Base-by-base conservation (phyloP, 371 early-diverging fungal species). In the Mortierella sp. region DNA sequence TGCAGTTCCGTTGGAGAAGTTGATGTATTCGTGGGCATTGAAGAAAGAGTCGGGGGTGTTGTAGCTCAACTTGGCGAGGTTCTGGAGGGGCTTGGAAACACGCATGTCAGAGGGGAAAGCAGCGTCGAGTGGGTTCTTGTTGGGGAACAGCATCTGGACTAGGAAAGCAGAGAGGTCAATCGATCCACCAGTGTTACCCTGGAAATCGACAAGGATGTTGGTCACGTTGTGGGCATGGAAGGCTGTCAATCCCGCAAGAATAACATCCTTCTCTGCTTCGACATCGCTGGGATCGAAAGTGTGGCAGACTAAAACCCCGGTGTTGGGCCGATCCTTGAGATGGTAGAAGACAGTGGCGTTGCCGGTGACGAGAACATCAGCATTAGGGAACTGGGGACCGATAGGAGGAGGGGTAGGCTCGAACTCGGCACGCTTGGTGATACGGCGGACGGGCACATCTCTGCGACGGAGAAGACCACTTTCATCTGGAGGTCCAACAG, bases 171-270 rank as follows among this genome's bases (percentile, higher is more conserved):
- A 76, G n/a, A 80, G 73, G 0, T 38, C 60, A 5, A 51, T 56
- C 1, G 46, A 51, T 7, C 80, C 80, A 4, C 80, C 80, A 35
- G 58, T n/a, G 48, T 80, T 80, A 24, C 72, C 72, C 3, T 35
- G 49, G 32, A 80, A 49, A 18, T 81, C 81, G 16, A 81, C 32
- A 70, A 81, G 60, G 29, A 81, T 32, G 14, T 81, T 49, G 70
- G 81, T 81, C 48, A 76, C 81, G 38, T 58, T 58, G 6, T 38
- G 54, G 7, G 48, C 16, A 70, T 65, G 60, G 35, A 81, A 74
- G 10, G 27, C 43, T 1, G 1, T 12, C 58, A 81, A 27, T 21
- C 55, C 41, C 18, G 48, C 11, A 6, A 74, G 74, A 32, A 81
- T 48, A 10, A 76, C 60, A 3, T 76, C 56, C 7, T 41, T n/a